Conservation (phyloP, 306 rosid species). For the Rosa multiflora region DNA sequence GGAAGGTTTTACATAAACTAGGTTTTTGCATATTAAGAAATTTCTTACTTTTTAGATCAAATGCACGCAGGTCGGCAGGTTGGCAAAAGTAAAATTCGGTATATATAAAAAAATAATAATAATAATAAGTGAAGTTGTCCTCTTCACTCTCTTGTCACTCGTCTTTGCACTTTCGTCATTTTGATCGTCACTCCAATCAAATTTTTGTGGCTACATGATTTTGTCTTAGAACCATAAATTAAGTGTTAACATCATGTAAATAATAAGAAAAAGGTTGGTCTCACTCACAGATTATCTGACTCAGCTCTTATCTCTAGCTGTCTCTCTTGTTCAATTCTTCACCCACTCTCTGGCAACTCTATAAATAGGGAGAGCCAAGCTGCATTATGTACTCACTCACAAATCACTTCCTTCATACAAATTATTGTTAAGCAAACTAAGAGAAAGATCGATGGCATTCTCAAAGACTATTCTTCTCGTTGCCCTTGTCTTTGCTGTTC, state of each 20-base stretch:
- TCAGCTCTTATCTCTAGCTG: background rate
- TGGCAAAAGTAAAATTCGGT: too few species aligned
- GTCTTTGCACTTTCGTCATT: background rate
- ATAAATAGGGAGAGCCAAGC: constrained; percentile 11
- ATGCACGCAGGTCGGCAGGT: too few species aligned
- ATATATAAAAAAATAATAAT: too few species aligned
- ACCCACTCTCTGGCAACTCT: background rate
- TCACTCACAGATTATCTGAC: background rate
- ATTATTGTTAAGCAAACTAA: background rate
- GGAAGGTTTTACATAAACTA: too few species aligned
- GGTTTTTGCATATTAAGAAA: too few species aligned
- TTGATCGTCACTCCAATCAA: background rate
- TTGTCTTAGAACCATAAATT: background rate
- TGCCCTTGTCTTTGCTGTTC: constrained; percentile 16
- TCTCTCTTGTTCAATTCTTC: background rate
- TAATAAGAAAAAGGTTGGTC: background rate
- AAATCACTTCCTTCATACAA: background rate
- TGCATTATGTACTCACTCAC: background rate
- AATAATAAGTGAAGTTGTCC: too few species aligned
- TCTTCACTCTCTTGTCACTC: background rate
- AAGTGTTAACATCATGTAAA: background rate
- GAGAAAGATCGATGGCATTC: constrained; percentile 12
- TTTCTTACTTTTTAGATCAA: too few species aligned
- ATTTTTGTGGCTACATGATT: background rate
- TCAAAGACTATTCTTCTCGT: constrained; percentile 18